These are phyloP conservation scores for Gastrolobium villosum DNA, from an alignment of 306 rosid species.

Conservation along the genomic window DNA sequence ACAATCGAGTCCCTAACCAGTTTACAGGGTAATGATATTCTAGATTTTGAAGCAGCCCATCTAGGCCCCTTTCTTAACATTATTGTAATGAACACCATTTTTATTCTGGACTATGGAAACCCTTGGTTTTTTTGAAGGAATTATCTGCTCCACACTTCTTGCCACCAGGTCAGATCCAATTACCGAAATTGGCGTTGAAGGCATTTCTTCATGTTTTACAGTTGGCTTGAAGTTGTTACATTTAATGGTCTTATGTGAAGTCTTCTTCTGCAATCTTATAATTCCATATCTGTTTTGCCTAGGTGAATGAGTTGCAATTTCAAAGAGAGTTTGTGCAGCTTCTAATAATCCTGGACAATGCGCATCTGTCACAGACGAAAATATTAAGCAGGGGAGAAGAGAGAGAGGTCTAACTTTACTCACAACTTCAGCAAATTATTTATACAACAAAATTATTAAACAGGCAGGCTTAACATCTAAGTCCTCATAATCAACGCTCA, in stretches of 20 bases:
- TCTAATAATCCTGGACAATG: conserved; percentile 57
- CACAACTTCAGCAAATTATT: conserved; percentile 11
- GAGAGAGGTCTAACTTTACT: not conserved
- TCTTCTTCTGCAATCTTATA: conserved; percentile 62
- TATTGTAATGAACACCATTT: conserved; percentile 45
- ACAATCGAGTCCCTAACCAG: conserved; percentile 51
- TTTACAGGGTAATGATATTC: conserved; percentile 62
- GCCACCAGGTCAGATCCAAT: conserved; percentile 44
- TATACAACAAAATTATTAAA: not conserved
- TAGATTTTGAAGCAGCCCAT: conserved; percentile 64
- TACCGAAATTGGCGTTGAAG: conserved; percentile 46
- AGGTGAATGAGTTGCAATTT: conserved; percentile 52
- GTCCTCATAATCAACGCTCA: not conserved
- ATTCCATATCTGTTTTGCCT: conserved; percentile 55
- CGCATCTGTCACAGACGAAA: conserved; percentile 56
- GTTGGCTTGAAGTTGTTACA: conserved; percentile 60
- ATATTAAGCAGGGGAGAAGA: not conserved
- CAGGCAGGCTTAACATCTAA: not conserved
- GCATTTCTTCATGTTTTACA: conserved; percentile 57
- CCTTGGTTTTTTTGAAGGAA: conserved; percentile 64
- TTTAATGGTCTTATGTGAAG: conserved; percentile 64
- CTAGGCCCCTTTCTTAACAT: conserved; percentile 42
- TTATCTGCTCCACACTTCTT: conserved; percentile 45
- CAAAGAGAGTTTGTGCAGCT: conserved; percentile 69
- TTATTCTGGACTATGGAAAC: conserved; percentile 51